Conservation (phyloP, 495 filamentous ascomycete genomes). For the Penicillium taxi region DNA sequence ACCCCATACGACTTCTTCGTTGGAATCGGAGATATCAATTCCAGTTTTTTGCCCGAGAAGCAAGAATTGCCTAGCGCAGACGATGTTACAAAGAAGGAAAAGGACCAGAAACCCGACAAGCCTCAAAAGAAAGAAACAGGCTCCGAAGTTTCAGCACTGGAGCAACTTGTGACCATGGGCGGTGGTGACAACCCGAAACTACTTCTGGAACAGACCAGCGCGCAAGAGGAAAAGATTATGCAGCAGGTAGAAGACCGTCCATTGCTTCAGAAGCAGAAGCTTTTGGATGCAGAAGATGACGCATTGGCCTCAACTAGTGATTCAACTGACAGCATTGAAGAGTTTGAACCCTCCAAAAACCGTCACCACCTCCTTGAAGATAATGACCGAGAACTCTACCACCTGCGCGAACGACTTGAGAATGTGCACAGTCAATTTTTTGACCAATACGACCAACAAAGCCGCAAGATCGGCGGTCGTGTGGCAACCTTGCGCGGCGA, state of each 20-base stretch:
- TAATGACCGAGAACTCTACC: slow-evolving; percentile 70
- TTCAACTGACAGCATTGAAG: slow-evolving; percentile 31
- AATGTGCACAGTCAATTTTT: slow-evolving; percentile 74
- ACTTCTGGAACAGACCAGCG: slow-evolving; percentile 64
- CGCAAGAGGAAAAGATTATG: slow-evolving; percentile 77
- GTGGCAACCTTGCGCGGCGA: slow-evolving; percentile 52
- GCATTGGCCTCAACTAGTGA: slow-evolving; percentile 40
- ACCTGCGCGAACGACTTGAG: slow-evolving; percentile 64
- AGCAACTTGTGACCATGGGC: slow-evolving; percentile 71
- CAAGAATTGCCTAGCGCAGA: slow-evolving; percentile 52
- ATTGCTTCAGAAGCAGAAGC: slow-evolving; percentile 77
- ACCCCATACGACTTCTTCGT: slow-evolving; percentile 94
- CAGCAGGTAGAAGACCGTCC: slow-evolving; percentile 86
- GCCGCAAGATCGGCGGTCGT: slow-evolving; percentile 46
- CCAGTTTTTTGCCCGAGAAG: slow-evolving; percentile 87
- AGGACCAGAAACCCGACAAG: slow-evolving; percentile 7
- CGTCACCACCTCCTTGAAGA: slow-evolving; percentile 79
- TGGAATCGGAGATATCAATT: slow-evolving; percentile 98
- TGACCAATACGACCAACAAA: slow-evolving; percentile 60
- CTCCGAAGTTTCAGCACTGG: slow-evolving; percentile 50
- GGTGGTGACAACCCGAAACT: slow-evolving; percentile 62
- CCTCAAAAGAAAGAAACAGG: slow-evolving; percentile 17
- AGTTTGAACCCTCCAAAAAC: slow-evolving; percentile 39
- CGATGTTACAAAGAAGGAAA: slow-evolving; percentile 12
- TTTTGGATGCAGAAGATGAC: slow-evolving; percentile 77